Evolutionary conservation across 2,329 filamentous ascomycete genomes (phyloP).

Genomic region (Cadophora malorum): DNA sequence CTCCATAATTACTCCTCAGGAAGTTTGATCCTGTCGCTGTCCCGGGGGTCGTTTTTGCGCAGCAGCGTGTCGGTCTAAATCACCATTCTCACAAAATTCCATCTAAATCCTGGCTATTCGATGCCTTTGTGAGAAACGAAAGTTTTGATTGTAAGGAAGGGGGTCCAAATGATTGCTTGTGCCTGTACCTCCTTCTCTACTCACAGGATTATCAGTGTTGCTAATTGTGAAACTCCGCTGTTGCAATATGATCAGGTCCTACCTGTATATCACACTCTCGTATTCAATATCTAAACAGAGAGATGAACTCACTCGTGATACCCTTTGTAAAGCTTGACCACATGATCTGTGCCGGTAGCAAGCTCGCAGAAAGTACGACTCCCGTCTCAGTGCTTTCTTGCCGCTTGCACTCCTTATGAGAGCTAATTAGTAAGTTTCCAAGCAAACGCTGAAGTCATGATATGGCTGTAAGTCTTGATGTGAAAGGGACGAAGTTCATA

Average conservation of each 20-base stretch:
- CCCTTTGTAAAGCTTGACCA: not conserved
- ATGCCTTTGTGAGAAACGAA: not conserved
- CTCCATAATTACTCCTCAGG: not conserved
- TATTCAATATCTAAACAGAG: not conserved
- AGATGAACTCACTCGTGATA: not conserved
- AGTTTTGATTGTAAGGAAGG: not conserved
- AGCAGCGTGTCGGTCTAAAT: not conserved
- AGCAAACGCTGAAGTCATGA: no score
- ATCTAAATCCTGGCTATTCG: not conserved
- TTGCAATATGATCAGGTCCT: no score
- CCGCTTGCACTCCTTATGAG: no score
- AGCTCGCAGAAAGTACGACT: not conserved
- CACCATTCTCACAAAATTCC: not conserved
- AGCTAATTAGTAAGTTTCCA: no score
- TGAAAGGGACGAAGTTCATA: no score
- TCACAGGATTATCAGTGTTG: not conserved
- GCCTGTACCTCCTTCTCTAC: not conserved
- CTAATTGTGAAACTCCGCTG: not conserved
- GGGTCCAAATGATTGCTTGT: not conserved
- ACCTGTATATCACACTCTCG: no score
- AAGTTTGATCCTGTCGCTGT: not conserved
- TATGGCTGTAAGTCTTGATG: no score
- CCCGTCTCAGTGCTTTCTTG: not conserved
- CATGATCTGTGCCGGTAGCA: not conserved
- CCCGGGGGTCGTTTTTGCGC: not conserved